Conservation (phyloP, 164 flowering plant species). For the Echeveria elegans region DNA sequence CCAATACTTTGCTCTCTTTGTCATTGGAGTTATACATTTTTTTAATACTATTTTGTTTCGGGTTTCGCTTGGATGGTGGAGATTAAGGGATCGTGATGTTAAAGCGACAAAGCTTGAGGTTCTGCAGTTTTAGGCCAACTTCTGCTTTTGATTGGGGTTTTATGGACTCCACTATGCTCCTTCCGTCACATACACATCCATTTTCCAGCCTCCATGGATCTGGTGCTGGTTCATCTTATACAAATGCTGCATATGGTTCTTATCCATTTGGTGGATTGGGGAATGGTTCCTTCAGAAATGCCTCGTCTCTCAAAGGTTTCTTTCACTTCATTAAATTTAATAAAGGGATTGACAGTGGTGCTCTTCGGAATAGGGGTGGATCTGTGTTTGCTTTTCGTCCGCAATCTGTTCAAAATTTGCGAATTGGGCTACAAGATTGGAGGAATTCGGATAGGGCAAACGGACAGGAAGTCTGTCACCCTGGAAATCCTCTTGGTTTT, state of each 20-base stretch:
- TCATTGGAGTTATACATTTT: not conserved
- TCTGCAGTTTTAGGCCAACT: slow-evolving; percentile 7
- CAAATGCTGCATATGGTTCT: not conserved
- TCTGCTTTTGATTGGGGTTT: slow-evolving; percentile 12
- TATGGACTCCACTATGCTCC: slow-evolving; percentile 14
- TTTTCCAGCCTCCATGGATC: slow-evolving; percentile 11
- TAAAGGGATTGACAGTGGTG: slow-evolving; percentile 7
- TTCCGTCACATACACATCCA: not conserved
- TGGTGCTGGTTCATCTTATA: not conserved
- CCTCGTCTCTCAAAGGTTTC: slow-evolving; percentile 23
- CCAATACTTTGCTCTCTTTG: too few relatives aligned
- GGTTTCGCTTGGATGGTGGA: slow-evolving; percentile 1
- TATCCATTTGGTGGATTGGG: too few relatives aligned
- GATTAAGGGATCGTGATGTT: slow-evolving; percentile 20
- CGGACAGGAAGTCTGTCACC: slow-evolving; percentile 17
- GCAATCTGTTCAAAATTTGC: slow-evolving; percentile 25
- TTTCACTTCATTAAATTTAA: slow-evolving; percentile 19
- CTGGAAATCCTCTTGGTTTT: slow-evolving; percentile 31
- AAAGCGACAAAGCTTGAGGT: slow-evolving; percentile 18
- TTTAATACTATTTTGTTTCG: not conserved
- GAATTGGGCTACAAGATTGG: slow-evolving; percentile 17
- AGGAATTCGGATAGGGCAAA: slow-evolving; percentile 7
- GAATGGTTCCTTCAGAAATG: slow-evolving; percentile 14
- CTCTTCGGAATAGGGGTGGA: slow-evolving; percentile 16
- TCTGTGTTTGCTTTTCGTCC: slow-evolving; percentile 19